These are phyloP conservation scores for Phialophora tarda DNA, from an alignment of 2,329 filamentous ascomycete species.

Conservation along the genomic window DNA sequence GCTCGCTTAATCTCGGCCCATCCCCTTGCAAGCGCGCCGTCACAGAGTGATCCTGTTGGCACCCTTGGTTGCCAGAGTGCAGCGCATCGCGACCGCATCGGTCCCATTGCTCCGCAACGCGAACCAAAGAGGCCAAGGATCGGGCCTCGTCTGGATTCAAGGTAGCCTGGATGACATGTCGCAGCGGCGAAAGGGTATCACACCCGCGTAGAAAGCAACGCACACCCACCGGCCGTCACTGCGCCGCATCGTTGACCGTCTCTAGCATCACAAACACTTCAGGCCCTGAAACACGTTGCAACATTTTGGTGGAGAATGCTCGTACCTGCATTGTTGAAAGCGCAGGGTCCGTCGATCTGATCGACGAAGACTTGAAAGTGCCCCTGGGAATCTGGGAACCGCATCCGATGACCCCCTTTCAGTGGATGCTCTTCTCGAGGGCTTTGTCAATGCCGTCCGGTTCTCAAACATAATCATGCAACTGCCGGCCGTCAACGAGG, in stretches of 20 bases:
- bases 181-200: conserved; percentile 1
- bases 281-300: conserved; percentile 17
- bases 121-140: conserved; percentile 1
- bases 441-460: background rate
- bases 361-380: conserved; percentile 4
- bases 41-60: conserved; percentile 7
- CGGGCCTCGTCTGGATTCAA: conserved; percentile 11
- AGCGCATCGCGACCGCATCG: background rate
- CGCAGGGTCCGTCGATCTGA: conserved; percentile 18
- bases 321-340: background rate
- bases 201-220: background rate
- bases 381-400: background rate
- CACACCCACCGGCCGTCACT: background rate
- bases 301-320: background rate
- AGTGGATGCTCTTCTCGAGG: background rate
- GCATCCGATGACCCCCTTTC: background rate
- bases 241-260: background rate
- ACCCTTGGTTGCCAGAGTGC: background rate
- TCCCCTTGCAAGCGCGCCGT: conserved; percentile 20
- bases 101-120: background rate
- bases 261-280: conserved; percentile 25
- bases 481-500: background rate
- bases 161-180: conserved; percentile 1
- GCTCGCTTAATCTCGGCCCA: conserved; percentile 25
- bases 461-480: background rate